Evolutionary conservation across 1,284 basidiomycete species (phyloP), one percentile per base, ranked within the genome.

Genomic region (Malassezia slooffiae): DNA sequence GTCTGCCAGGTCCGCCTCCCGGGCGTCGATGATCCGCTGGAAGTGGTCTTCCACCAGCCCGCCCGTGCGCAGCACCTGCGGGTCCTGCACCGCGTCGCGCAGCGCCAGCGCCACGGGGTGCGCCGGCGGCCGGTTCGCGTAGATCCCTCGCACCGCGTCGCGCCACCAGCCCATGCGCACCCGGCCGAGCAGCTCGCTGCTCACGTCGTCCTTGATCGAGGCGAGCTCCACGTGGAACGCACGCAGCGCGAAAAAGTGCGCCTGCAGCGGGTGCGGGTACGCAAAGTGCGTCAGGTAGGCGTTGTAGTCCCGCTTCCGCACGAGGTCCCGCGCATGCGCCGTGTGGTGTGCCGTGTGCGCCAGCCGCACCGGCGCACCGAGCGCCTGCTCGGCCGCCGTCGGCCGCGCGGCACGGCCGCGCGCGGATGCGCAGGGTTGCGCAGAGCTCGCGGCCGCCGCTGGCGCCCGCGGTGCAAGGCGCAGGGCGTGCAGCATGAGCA

Each of bases 81-180:
- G 61, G 30, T 67, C 65, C 28, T 58, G 54, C 16, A 67, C 58
- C 6, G 61, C 62, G 19, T 58, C 56, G 10, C 52, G 50, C 2
- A 69, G 51, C 4, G 58, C 65, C 3, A 62, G 43, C 2, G 62
- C 52, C 0, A 65, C 57, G 1, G 67, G 67, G 27, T 69, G 64
- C 32, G 53, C 52, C 3, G 65, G 57, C 1, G 61, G 52, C 8
- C 60, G 62, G 28, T 60, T 58, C 43, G 47, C 43, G 21, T 55
- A 64, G 2, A 62, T 53, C 2, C 57, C 55, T 10, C 44, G 38
- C 2, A 67, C 48, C 0, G 67, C 65, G 33, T 69, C 67, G 19
- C 65, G 33, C 67, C 67, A 69, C 64, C 64, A 69, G 0, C 59
- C 60, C 50, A 64, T 57, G 10, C 65, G 41, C 48, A 69, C 61